Evolutionary conservation across 2,329 filamentous ascomycete genomes (phyloP).

Genomic region (Leptographium lundbergii): DNA sequence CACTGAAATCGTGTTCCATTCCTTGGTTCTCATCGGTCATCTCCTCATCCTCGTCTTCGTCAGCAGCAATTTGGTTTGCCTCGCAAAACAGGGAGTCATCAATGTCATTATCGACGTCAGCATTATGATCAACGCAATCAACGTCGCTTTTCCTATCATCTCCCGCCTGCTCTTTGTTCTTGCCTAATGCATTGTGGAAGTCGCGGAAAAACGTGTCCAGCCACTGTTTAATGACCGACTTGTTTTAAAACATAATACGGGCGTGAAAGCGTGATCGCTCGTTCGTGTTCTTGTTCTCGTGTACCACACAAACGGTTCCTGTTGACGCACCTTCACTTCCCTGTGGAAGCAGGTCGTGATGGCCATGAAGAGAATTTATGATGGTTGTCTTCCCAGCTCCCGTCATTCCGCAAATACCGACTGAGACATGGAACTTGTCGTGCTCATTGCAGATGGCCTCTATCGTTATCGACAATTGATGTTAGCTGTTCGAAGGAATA

Average conservation of each 20-base stretch:
- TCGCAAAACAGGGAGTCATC: too few relatives aligned
- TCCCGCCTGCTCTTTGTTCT: background rate
- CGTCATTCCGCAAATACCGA: constrained; percentile 5
- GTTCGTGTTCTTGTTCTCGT: background rate
- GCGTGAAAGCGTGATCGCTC: background rate
- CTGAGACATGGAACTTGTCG: background rate
- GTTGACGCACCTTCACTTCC: constrained; percentile 7
- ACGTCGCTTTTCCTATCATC: background rate
- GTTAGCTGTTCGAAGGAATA: background rate
- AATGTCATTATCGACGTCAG: too few relatives aligned
- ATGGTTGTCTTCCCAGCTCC: constrained; percentile 7
- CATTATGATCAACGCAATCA: too few relatives aligned
- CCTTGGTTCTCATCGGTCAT: background rate
- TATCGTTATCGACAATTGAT: background rate
- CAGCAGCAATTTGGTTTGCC: too few relatives aligned
- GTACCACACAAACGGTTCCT: constrained; percentile 2
- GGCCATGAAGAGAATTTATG: constrained; percentile 7
- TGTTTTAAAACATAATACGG: background rate
- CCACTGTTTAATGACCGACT: background rate
- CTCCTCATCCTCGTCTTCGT: background rate
- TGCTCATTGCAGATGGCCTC: background rate
- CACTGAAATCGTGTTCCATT: background rate
- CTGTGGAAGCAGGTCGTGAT: constrained; percentile 5
- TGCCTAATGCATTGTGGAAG: background rate
- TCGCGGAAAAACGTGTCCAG: background rate